Evolutionary conservation across 2,329 filamentous ascomycete species (phyloP).

Genomic region (Hypomyces rosellus): DNA sequence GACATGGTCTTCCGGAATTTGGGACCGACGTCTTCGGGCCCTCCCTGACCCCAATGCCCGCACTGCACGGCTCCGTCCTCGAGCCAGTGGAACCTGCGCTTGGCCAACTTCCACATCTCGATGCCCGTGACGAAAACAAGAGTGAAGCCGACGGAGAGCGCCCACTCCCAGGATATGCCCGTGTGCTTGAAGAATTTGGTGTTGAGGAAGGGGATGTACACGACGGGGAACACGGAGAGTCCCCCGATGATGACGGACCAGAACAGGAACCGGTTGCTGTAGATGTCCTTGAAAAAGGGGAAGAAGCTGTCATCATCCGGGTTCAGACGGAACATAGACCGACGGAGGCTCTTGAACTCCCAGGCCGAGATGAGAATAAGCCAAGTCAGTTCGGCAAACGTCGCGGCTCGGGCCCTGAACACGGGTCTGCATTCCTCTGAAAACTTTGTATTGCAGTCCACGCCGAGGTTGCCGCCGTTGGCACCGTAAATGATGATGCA

Average conservation of each 20-base stretch:
- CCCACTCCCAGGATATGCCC: slow-evolving; percentile 70
- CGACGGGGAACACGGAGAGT: slow-evolving; percentile 57
- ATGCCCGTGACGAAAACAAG: slow-evolving; percentile 60
- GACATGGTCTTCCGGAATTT: slow-evolving; percentile 44
- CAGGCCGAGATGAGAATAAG: slow-evolving; percentile 67
- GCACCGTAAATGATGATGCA: slow-evolving; percentile 57
- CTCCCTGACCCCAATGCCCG: slow-evolving; percentile 48
- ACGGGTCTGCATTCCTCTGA: slow-evolving; percentile 52
- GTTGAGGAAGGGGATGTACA: slow-evolving; percentile 70
- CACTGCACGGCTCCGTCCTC: slow-evolving; percentile 45
- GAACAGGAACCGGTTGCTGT: slow-evolving; percentile 64
- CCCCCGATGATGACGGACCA: slow-evolving; percentile 57
- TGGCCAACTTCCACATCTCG: slow-evolving; percentile 65
- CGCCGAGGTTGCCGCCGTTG: slow-evolving; percentile 49
- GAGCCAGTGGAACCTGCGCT: slow-evolving; percentile 50
- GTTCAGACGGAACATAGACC: slow-evolving; percentile 64
- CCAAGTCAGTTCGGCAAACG: slow-evolving; percentile 69
- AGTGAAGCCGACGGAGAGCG: slow-evolving; percentile 57
- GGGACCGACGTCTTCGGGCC: slow-evolving; percentile 39
- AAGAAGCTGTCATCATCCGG: slow-evolving; percentile 44
- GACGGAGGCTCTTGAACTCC: slow-evolving; percentile 69
- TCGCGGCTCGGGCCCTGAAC: slow-evolving; percentile 64
- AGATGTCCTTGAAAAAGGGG: slow-evolving; percentile 56
- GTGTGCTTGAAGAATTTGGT: slow-evolving; percentile 66
- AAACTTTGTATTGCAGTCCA: slow-evolving; percentile 56